Percentiles rank a stretch among this genome's conserved stretches.
These are phyloP conservation scores for Metschnikowia peoriensis DNA, from an alignment of 805 yeast genomes.

Conservation along the genomic window DNA sequence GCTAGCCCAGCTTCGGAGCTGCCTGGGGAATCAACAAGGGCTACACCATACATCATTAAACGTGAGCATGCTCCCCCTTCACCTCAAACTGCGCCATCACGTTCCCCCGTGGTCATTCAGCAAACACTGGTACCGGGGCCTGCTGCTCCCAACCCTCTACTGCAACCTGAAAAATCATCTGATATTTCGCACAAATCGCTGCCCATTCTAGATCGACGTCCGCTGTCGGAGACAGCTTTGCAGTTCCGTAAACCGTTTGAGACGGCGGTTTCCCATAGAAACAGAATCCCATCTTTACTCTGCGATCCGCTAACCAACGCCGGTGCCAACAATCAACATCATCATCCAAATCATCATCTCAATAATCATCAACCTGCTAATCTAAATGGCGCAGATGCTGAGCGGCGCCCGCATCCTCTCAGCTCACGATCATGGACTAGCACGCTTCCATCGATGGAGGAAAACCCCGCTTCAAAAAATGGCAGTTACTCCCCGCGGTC, in stretches of 20 bases:
- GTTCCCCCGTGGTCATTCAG: not conserved
- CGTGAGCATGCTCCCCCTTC: not conserved
- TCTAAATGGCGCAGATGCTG: not conserved
- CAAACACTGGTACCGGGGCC: not conserved
- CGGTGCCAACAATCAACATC: not conserved
- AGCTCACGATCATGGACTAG: not conserved
- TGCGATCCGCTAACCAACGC: constrained; percentile 41
- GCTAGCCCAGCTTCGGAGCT: not conserved
- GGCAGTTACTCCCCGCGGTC: not conserved
- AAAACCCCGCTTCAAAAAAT: not conserved
- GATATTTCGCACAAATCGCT: not conserved
- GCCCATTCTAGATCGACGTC: not conserved
- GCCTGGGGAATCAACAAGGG: not conserved
- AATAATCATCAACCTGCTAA: too few relatives aligned
- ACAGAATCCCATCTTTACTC: constrained; percentile 47
- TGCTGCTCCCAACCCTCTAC: not conserved
- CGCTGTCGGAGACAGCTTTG: not conserved
- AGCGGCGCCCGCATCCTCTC: not conserved
- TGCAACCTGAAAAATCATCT: not conserved
- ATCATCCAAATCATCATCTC: not conserved
- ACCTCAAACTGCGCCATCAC: not conserved
- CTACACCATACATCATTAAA: not conserved
- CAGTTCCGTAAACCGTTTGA: constrained; percentile 41
- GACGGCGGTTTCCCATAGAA: constrained; percentile 20
- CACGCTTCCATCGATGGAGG: not conserved